phyloP scores from a whole-genome alignment of 2,329 filamentous ascomycete species.

The Lomentospora prolificans region DNA sequence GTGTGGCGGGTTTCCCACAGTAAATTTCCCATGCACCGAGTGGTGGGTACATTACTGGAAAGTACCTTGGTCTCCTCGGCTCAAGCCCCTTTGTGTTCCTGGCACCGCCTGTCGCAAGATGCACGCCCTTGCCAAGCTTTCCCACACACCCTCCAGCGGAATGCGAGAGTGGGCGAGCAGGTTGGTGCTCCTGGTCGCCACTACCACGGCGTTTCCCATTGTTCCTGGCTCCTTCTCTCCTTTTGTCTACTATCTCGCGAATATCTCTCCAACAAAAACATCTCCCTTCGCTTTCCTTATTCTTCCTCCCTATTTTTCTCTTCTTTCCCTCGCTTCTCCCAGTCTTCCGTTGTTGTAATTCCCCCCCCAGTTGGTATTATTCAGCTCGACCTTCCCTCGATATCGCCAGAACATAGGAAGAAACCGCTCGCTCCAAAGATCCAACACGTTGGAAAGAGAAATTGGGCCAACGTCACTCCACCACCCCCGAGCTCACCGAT shows the following conservation, averaged over 20 bases:
- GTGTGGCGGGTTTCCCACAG: too few relatives aligned
- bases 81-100: conserved; percentile 1
- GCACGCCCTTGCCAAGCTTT: conserved; percentile 1
- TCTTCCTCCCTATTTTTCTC: not conserved
- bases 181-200: not conserved
- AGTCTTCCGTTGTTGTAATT: not conserved
- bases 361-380: not conserved
- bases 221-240: conserved; percentile 5
- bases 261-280: not conserved
- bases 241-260: conserved; percentile 2
- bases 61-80: not conserved
- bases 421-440: not conserved
- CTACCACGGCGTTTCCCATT: conserved; percentile 4
- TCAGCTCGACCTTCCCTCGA: not conserved
- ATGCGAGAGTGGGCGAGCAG: not conserved
- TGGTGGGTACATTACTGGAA: not conserved
- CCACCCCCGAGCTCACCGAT: not conserved
- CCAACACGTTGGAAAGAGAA: not conserved
- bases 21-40: not conserved
- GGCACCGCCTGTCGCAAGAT: not conserved
- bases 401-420: not conserved
- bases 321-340: not conserved
- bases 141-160: not conserved
- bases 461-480: not conserved
- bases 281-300: not conserved